Base-by-base conservation (phyloP, 1,139 yeast genomes). In the Zygosaccharomyces sapae region DNA sequence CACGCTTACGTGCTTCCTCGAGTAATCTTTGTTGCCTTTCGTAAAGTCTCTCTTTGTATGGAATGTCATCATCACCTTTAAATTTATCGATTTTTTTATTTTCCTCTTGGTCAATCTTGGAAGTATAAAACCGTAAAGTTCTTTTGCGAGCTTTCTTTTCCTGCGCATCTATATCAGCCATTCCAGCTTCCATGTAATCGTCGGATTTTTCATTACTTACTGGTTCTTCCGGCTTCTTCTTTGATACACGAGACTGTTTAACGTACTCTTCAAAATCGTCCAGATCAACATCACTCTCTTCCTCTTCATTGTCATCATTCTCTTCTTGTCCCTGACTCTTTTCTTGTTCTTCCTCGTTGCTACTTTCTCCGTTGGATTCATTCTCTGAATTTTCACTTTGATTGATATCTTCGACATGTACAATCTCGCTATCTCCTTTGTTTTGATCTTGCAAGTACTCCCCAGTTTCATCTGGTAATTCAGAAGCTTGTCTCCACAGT, bases 121-220 rank as follows among this genome's bases (percentile, higher is more conserved):
- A 86, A 1, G 98, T 92, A 75, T 92, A 92, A 81, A 92, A 94
- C 57, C 97, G 82, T 59, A 92, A 79, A 0, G 95, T 79, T 67
- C 81, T 83, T 72, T 86, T 87, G 61, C 95, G 83, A 38, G 82
- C 80, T 48, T 76, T 78, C 66, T 92, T 89, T 46, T 90, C 98
- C 63, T 88, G 95, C 52, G 79, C 76, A 65, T 92, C 97, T 43
- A 88, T 82, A 30, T 83, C 92, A 44, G 84, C 87, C 37, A 79
- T 71, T 13, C 77, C 77, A 34, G 80, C 72, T 64, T 86, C 95
- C 10, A 79, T 72, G 59, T 72, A 83, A 63, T 86, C 94, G 44
- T 73, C 69, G 10, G 45, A 33, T 3, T 58, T 50, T 19, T 54
- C 50, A 19, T 38, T 60, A 20, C 60, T 59, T 5, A 49, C 44